Base-by-base conservation (phyloP, 352 stramenopile species). In the Thalassiosira sp. region DNA sequence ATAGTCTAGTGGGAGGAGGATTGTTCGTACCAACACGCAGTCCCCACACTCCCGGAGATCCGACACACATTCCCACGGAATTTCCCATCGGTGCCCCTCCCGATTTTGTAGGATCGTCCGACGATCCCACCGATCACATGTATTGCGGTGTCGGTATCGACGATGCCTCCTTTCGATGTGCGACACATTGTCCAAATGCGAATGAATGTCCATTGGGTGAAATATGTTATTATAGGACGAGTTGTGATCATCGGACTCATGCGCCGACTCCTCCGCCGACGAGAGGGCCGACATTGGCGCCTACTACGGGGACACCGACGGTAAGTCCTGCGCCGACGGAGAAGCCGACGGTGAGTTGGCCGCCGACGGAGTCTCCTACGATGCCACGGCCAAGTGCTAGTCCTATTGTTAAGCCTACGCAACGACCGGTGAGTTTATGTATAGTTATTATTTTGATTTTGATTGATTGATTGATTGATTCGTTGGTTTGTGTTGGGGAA, bases 41-140 rank as follows among this genome's bases (percentile, higher is more conserved):
- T 1, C n/a, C 65, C 28, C 3, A 61, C 54, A 15, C 13, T 27
- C 18, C 27, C 25, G n/a, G 33, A 16, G 28, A 1, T n/a, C 10
- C 5, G 25, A 48, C 40, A 18, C 1, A 33, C 52, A 48, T 60
- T 11, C 42, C 57, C 13, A 69, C 52, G 1, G 61, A 74, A 25
- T 11, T 51, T 3, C 58, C 67, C 5, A 70, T 76, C 33, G 35
- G 24, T 18, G 25, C 54, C 0, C 66, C 66, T 15, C 49, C 52
- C 2, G 11, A 18, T 5, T 64, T 75, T 2, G 28, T 49, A 11
- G 52, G 22, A 16, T 37, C 43, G 2, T 53, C 27, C 22, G 57
- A 62, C 10, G 28, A 74, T 33, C 57, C 63, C 15, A 42, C 45
- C 24, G 72, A 81, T 71, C 72, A 81, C 33, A 72, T 58, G 72